Evolutionary conservation across 768 basidiomycete species (phyloP), one percentile per base, ranked within the genome.

Genomic region (Sistotremastrum niveocremeum): DNA sequence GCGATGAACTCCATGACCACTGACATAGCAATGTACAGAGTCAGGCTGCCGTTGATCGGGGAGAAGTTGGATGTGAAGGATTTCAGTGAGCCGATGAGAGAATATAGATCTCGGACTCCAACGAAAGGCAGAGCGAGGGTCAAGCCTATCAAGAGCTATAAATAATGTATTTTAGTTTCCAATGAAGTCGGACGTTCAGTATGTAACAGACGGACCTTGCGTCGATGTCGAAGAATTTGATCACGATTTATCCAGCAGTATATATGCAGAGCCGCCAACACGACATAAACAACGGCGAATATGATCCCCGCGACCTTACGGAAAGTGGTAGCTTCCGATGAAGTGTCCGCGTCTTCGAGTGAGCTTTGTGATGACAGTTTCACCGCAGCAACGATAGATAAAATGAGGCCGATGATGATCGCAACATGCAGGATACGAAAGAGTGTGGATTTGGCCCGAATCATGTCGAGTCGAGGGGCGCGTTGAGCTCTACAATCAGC

Each of bases 11-110:
- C 81, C 73, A 75, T 76, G 37, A 81, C 49, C 35, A 78, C 63
- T 8, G 71, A 70, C 65, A 83, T 72, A 45, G 70, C 59, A 31
- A 82, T 65, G 56, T 70, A 84, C 51, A 74, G 52, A 42, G 70
- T 59, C 77, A 75, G 81, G 48, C 70, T 60, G 32, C 80, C 79
- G 2, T 68, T 72, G 34, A 74, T 54, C 42, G 73, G 65, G 52
- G 78, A 76, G 56, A 80, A 73, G 56, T 68, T 64, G 11, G 79
- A 63, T 20, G 78, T 77, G 64, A 72, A 83, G 5, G 71, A 20
- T 20, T 20, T 20, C 20, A 20, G 20, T 20, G 20, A 71, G 30
- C 73, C 66, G 37, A 83, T 65, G 34, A 83, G 60, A 38, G 70
- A 65, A 54, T 82, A 83, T n/a, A 67, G 63, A 47, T 71, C 67